Evolutionary conservation across 1,284 basidiomycete genomes (phyloP), one percentile per base, ranked within the genome.

Genomic region (Trichosporon inkin): DNA sequence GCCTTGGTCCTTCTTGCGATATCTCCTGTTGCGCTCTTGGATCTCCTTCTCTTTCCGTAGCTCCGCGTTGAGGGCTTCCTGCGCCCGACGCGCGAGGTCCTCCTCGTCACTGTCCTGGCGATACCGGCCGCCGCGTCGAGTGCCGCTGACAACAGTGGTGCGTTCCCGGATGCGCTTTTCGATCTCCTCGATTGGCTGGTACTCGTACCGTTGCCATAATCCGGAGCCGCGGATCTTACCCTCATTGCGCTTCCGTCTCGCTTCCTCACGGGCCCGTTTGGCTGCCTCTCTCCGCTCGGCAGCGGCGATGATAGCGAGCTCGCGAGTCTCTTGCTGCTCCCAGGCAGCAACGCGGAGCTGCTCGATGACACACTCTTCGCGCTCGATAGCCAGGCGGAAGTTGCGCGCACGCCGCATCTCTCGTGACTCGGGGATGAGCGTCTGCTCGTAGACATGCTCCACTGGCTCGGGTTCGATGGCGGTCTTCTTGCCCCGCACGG

Each of bases 131-230:
- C 75, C 71, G 24, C 73, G 53, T 36, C 75, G 62, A 3, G 73
- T 75, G 13, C 75, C 75, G 28, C 57, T 60, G n/a, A 68, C 66
- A 14, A 74, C 66, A 13, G 53, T 55, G 34, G 63, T 61, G 40
- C 60, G 67, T 37, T 65, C 70, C 10, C 56, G 63, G 20, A 66
- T 55, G 19, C 65, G 58, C 49, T 61, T 63, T 57, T 66, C 51
- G 10, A 64, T n/a, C 39, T 74, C 72, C 32, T 68, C 72, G 20
- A 66, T 65, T 17, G 63, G 56, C 16, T 72, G 51, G 53, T 71
- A 67, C 38, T 66, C 69, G 61, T 74, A 77, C 22, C 68, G 56
- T 11, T 37, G 24, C 75, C 75, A 77, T 2, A 77, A 56, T 3
- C 75, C 75, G 1, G 60, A 52, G 14, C 75, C 75, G 51, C 69